These are phyloP conservation scores for Metroxylon sagu DNA, from an alignment of 176 grass and related monocot genomes.

Conservation along the genomic window DNA sequence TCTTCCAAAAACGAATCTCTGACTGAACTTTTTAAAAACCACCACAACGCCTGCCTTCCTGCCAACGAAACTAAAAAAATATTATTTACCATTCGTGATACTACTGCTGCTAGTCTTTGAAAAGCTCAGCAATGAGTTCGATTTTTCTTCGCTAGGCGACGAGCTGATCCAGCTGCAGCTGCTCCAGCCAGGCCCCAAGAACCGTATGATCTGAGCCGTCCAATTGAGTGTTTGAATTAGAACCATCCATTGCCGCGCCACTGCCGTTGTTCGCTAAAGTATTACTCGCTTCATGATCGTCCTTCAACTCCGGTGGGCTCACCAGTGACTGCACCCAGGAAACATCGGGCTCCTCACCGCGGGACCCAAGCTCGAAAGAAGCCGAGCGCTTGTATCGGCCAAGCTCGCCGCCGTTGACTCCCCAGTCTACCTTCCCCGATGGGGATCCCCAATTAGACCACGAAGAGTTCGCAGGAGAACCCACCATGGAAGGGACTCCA, in stretches of 20 bases:
- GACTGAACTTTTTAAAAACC: no score
- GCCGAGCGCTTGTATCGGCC: conserved; percentile 1
- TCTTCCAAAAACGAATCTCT: no score
- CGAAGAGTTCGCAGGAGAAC: conserved; percentile 38
- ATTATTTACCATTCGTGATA: no score
- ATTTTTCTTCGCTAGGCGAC: conserved; percentile 2
- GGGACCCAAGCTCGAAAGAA: conserved; percentile 5
- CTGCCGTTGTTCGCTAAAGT: conserved; percentile 20
- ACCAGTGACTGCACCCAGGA: conserved; percentile 71
- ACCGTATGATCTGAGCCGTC: conserved; percentile 43
- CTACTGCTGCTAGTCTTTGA: no score
- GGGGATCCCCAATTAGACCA: conserved; percentile 55
- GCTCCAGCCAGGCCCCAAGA: conserved; percentile 72
- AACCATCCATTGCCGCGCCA: conserved; percentile 4
- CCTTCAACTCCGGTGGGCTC: conserved; percentile 8
- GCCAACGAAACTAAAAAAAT: no score
- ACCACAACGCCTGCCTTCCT: no score
- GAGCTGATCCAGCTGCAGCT: conserved; percentile 60
- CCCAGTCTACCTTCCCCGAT: conserved; percentile 60
- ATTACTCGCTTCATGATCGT: conserved; percentile 18
- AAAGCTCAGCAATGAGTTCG: neutral
- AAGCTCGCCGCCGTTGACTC: conserved; percentile 34
- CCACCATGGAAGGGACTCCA: conserved; percentile 17
- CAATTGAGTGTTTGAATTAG: conserved; percentile 22
- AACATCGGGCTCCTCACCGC: conserved; percentile 56